A percentile compares a stretch with the other conserved stretches of the same genome.
Conservation (phyloP, 129 eudicot species). For the Flaveria sonorensis region DNA sequence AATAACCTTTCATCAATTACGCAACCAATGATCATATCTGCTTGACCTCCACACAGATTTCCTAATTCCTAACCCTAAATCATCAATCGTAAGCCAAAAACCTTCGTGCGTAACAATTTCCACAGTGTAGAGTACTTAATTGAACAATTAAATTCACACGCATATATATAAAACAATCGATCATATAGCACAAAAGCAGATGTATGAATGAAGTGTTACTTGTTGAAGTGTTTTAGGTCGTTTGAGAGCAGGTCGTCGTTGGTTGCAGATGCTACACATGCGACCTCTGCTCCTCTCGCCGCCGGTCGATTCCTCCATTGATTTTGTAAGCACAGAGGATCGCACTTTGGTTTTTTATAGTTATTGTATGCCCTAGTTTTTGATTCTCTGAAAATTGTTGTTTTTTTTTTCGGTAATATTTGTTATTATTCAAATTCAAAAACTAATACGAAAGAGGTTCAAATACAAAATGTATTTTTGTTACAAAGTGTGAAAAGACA, state of each 20-base stretch:
- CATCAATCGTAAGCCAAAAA: background rate
- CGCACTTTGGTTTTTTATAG: too few species aligned
- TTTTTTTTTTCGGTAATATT: too few species aligned
- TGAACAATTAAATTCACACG: conserved; percentile 9
- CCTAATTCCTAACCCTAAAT: background rate
- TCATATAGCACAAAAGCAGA: background rate
- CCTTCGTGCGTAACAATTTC: background rate
- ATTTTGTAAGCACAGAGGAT: background rate
- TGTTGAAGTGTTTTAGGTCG: conserved; percentile 94
- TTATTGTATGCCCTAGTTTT: too few species aligned
- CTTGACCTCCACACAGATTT: too few species aligned
- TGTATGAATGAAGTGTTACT: conserved; percentile 14
- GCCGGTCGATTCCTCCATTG: conserved; percentile 27
- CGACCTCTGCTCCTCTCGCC: conserved; percentile 47
- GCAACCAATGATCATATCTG: too few species aligned
- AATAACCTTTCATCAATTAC: too few species aligned
- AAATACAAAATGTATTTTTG: too few species aligned
- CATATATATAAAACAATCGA: background rate
- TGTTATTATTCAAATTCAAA: too few species aligned
- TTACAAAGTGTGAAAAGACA: too few species aligned
- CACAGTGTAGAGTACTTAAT: background rate
- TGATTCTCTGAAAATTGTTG: too few species aligned
- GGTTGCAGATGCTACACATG: conserved; percentile 61
- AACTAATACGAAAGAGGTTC: too few species aligned
- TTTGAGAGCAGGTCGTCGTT: conserved; percentile 68